Base-by-base conservation (phyloP, 306 rosid genomes). In the Potentilla sterilis region DNA sequence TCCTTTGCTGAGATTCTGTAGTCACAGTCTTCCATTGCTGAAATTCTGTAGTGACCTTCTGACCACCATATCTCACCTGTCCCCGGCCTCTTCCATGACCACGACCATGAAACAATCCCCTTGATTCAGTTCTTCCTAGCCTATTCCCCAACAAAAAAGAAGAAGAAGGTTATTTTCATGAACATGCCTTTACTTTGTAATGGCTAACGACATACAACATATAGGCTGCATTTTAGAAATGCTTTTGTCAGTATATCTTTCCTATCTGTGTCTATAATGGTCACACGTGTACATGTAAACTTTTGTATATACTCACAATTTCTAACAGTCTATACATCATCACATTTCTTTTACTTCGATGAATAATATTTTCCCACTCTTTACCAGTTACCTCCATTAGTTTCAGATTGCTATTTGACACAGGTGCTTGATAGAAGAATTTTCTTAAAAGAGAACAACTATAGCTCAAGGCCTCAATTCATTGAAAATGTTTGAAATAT, bases 11-110 rank as follows among this genome's bases (percentile, higher is more conserved):
- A 57, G 1, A 9, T 11, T 7, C 51, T 55, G 61, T 1, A 19
- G 24, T 18, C 58, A 52, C 58, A 52, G 19, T 54, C 59, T n/a
- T 54, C 59, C 28, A 0, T n/a, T 18, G 22, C n/a, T 18, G 58
- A 52, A 22, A 16, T 19, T 4, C 57, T 55, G 61, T 70, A 41
- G 87, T 72, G 54, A 65, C 70, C 80, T 73, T 81, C 61, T 67
- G 70, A 61, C 16, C 34, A 46, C 7, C 68, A 51, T 2, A 63
- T 37, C 65, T 77, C 77, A 44, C 75, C 70, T 55, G 78, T 81
- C 76, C 59, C 46, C 11, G 18, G 6, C 58, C 82, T 71, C 75
- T 72, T 75, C 73, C 86, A 78, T 35, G 18, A 55, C 35, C 54
- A 21, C 40, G 52, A 51, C 81, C 82, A 32, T 0, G 79, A 69